Percentiles rank a stretch among this genome's conserved stretches.
Evolutionary conservation across 805 yeast species (phyloP).

Genomic region (Yamadazyma olivae): DNA sequence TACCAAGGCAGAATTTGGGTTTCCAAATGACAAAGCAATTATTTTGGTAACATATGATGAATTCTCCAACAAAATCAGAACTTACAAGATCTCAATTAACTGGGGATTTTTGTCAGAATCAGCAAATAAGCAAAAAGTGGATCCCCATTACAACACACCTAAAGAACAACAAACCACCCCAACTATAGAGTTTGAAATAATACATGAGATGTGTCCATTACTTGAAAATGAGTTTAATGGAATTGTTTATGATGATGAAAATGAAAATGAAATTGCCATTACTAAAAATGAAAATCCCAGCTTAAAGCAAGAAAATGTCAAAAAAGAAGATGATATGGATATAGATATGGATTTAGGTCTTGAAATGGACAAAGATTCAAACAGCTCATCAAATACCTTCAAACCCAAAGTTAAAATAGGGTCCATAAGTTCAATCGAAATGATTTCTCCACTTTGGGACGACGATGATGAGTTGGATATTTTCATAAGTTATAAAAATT

Average conservation of each 20-base stretch:
- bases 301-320: conserved; percentile 4
- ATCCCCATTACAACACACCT: conserved; percentile 51
- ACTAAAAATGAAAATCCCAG: conserved; percentile 6
- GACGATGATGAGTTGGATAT: conserved; percentile 44
- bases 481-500: conserved; percentile 36
- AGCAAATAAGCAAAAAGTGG: conserved; percentile 42
- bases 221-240: conserved; percentile 10
- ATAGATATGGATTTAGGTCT: conserved; percentile 9
- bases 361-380: conserved; percentile 6
- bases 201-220: conserved; percentile 11
- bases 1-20: conserved; percentile 48
- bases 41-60: conserved; percentile 42
- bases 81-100: conserved; percentile 44
- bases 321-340: conserved; percentile 18
- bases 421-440: conserved; percentile 29
- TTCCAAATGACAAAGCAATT: conserved; percentile 44
- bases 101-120: conserved; percentile 56
- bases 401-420: conserved; percentile 12
- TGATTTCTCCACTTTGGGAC: conserved; percentile 45
- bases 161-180: conserved; percentile 43
- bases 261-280: not conserved
- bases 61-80: conserved; percentile 30
- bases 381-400: not conserved
- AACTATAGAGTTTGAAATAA: conserved; percentile 17
- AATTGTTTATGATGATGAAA: conserved; percentile 11